Percentiles rank a stretch among this genome's conserved stretches.
These are phyloP conservation scores for Gossypium australe DNA, from an alignment of 345 rosid genomes.

Conservation along the genomic window DNA sequence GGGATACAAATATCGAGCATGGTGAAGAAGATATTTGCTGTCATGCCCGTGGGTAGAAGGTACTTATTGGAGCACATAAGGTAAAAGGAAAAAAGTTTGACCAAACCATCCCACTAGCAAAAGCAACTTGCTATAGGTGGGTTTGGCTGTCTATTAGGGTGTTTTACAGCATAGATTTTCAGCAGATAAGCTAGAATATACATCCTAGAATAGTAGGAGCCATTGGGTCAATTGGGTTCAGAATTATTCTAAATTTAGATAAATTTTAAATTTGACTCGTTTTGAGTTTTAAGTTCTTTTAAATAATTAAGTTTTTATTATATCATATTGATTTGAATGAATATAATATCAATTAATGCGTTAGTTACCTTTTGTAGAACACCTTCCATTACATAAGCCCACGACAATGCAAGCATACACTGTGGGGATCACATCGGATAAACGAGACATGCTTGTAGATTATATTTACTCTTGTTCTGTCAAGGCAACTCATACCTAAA, in stretches of 20 bases:
- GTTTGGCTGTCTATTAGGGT: constrained; percentile 19
- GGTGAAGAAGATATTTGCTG: neutral
- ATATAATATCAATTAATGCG: too few species aligned
- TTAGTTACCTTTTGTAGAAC: too few species aligned
- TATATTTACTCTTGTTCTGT: too few species aligned
- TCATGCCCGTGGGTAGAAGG: neutral
- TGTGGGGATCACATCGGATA: too few species aligned
- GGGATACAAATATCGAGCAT: too few species aligned
- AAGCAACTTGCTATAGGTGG: constrained; percentile 15
- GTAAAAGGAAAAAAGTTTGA: neutral
- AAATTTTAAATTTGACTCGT: neutral
- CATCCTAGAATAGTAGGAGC: constrained; percentile 2
- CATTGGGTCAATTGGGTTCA: neutral
- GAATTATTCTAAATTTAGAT: neutral
- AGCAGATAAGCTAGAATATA: constrained; percentile 21
- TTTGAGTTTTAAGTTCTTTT: too few species aligned
- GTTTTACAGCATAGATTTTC: constrained; percentile 15
- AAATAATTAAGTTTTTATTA: too few species aligned
- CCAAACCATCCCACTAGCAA: neutral
- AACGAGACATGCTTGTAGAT: too few species aligned
- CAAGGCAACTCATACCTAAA: too few species aligned
- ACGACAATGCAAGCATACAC: too few species aligned
- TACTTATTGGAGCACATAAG: neutral
- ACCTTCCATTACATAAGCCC: too few species aligned
- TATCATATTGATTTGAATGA: too few species aligned